Evolutionary conservation across 805 yeast genomes (phyloP).

Genomic region (Wickerhamomyces kurtzmanii): DNA sequence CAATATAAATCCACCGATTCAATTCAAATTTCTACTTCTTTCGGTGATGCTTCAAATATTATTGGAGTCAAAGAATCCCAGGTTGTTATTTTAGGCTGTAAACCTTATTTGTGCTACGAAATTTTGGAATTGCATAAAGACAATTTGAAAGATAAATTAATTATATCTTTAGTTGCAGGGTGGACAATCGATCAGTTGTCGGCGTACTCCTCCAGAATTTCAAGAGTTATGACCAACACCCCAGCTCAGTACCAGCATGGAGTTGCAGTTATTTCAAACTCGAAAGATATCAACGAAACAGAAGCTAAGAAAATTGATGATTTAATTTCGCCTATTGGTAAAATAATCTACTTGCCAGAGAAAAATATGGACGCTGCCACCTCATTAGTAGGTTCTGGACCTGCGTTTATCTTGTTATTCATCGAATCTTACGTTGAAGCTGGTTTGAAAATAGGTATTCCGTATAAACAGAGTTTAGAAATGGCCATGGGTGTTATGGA

Average conservation of each 20-base stretch:
- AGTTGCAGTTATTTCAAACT: slow-evolving; percentile 84
- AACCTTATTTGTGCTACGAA: slow-evolving; percentile 69
- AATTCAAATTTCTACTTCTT: slow-evolving; percentile 40
- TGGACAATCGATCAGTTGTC: slow-evolving; percentile 69
- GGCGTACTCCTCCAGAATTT: slow-evolving; percentile 43
- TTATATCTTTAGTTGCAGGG: slow-evolving; percentile 88
- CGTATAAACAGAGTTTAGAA: slow-evolving; percentile 69
- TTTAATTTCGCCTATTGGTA: slow-evolving; percentile 58
- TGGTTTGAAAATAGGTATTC: slow-evolving; percentile 90
- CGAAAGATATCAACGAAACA: slow-evolving; percentile 34
- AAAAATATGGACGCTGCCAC: slow-evolving; percentile 96
- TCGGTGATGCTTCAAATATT: slow-evolving; percentile 35
- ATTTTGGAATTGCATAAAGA: slow-evolving; percentile 43
- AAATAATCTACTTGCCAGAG: slow-evolving; percentile 64
- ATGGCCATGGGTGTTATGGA: slow-evolving; percentile 91
- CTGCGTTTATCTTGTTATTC: slow-evolving; percentile 85
- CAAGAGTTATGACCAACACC: slow-evolving; percentile 97
- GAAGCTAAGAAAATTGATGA: slow-evolving; percentile 32
- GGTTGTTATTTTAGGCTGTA: slow-evolving; percentile 74
- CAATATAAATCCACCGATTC: slow-evolving; percentile 32
- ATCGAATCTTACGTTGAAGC: slow-evolving; percentile 91
- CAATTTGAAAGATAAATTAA: slow-evolving; percentile 40
- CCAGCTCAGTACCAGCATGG: slow-evolving; percentile 92
- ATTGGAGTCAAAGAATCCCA: slow-evolving; percentile 56
- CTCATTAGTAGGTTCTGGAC: slow-evolving; percentile 91